phyloP scores from a whole-genome alignment of 2,329 filamentous ascomycete species.

The Zasmidium cellare region DNA sequence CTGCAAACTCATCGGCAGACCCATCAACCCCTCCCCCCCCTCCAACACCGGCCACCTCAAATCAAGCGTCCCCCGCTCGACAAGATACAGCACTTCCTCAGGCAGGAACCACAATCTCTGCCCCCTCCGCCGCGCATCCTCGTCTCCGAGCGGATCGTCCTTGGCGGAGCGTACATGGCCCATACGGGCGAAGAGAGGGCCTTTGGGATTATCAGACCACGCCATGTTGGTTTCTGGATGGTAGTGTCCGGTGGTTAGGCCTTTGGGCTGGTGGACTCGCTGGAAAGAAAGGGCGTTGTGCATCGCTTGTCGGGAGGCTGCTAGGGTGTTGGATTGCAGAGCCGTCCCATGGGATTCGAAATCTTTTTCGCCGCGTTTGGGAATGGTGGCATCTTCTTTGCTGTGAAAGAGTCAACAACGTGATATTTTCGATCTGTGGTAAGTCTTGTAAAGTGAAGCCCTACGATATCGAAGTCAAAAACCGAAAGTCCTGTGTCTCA shows the following conservation, averaged over 20 bases:
- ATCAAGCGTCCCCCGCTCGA: slow-evolving; percentile 85
- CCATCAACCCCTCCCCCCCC: slow-evolving; percentile 55
- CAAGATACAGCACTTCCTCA: slow-evolving; percentile 85
- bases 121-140: slow-evolving; percentile 23
- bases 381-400: slow-evolving; percentile 56
- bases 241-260: slow-evolving; percentile 70
- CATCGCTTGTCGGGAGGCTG: slow-evolving; percentile 82
- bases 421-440: neutral
- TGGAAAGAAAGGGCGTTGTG: slow-evolving; percentile 80
- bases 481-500: slow-evolving; percentile 83
- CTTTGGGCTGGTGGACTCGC: slow-evolving; percentile 69
- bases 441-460: slow-evolving; percentile 14
- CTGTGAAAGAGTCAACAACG: slow-evolving; percentile 14
- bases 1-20: slow-evolving; percentile 85
- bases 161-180: slow-evolving; percentile 64
- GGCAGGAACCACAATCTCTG: slow-evolving; percentile 73
- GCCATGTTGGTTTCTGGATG: slow-evolving; percentile 62
- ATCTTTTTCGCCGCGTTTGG: slow-evolving; percentile 93
- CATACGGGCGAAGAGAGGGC: slow-evolving; percentile 72
- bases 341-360: slow-evolving; percentile 91
- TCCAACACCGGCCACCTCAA: slow-evolving; percentile 70
- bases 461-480: slow-evolving; percentile 59
- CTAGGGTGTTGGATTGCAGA: slow-evolving; percentile 74
- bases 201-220: slow-evolving; percentile 70
- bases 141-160: slow-evolving; percentile 42